Conservation (phyloP, 768 basidiomycete genomes). For the Tricholoma saponaceum region DNA sequence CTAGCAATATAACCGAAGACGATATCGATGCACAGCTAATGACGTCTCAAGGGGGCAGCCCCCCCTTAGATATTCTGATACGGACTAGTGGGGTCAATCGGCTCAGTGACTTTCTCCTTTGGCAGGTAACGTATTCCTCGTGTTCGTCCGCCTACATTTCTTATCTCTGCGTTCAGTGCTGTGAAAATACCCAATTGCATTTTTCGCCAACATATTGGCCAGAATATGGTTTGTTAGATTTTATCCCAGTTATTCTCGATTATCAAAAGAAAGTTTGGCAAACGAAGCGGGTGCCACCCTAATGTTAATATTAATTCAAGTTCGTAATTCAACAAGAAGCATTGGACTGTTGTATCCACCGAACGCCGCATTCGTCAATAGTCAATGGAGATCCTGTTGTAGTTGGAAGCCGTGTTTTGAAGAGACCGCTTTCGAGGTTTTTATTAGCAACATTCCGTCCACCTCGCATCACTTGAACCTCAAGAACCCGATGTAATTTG, state of each 20-base stretch:
- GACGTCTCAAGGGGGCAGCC: constrained; percentile 60
- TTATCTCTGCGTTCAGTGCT: constrained; percentile 47
- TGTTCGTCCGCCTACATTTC: not conserved
- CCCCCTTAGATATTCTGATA: constrained; percentile 85
- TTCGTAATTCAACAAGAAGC: no score
- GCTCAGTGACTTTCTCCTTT: constrained; percentile 86
- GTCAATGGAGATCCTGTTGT: no score
- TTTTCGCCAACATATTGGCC: constrained; percentile 90
- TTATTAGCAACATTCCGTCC: no score
- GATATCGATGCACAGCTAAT: constrained; percentile 66
- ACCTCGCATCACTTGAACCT: no score
- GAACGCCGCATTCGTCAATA: no score
- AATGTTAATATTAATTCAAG: not conserved
- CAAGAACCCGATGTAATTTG: no score
- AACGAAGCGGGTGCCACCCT: not conserved
- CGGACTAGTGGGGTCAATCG: constrained; percentile 90
- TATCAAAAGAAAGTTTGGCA: constrained; percentile 79
- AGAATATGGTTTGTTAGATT: constrained; percentile 81
- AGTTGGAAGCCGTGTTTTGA: no score
- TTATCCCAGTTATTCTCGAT: constrained; percentile 82
- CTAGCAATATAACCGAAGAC: constrained; percentile 50
- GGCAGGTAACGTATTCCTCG: constrained; percentile 74
- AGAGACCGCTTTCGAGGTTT: no score
- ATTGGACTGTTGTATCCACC: no score
- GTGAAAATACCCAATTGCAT: constrained; percentile 82